phyloP scores from a whole-genome alignment of 441 rosid genomes.

The Sinapis alba region DNA sequence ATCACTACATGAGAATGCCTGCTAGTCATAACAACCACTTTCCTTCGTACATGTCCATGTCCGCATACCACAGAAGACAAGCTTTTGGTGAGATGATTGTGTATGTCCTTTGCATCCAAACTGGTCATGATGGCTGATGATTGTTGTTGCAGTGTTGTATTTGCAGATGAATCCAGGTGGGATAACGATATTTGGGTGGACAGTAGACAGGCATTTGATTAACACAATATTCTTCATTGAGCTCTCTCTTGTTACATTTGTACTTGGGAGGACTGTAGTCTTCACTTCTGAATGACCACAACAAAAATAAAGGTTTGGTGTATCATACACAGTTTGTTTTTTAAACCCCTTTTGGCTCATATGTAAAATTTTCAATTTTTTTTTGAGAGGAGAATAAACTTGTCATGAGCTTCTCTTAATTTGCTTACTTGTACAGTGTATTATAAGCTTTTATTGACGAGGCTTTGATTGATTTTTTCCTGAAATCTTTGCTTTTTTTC shows the following conservation, averaged over 20 bases:
- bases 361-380: not conserved
- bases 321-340: conserved; percentile 1
- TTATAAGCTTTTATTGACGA: conserved; percentile 5
- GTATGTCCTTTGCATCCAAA: not conserved
- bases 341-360: conserved; percentile 1
- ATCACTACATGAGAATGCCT: conserved; percentile 65
- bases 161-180: conserved; percentile 92
- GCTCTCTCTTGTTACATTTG: conserved; percentile 79
- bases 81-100: conserved; percentile 60
- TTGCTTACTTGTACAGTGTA: not conserved
- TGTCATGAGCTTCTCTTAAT: conserved; percentile 2
- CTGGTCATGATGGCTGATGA: not conserved
- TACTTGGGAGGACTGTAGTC: conserved; percentile 80
- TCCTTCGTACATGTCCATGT: conserved; percentile 71
- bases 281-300: conserved; percentile 36
- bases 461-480: not conserved
- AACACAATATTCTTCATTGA: conserved; percentile 87
- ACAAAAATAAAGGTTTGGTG: not conserved
- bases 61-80: conserved; percentile 81
- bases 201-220: conserved; percentile 74
- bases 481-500: not conserved
- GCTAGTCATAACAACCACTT: conserved; percentile 48
- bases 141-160: conserved; percentile 64
- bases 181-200: conserved; percentile 91
- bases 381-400: not conserved